A percentile compares a stretch with the other conserved stretches of the same genome.
phyloP scores from a whole-genome alignment of 805 yeast genomes.

The Scheffersomyces stipitis region DNA sequence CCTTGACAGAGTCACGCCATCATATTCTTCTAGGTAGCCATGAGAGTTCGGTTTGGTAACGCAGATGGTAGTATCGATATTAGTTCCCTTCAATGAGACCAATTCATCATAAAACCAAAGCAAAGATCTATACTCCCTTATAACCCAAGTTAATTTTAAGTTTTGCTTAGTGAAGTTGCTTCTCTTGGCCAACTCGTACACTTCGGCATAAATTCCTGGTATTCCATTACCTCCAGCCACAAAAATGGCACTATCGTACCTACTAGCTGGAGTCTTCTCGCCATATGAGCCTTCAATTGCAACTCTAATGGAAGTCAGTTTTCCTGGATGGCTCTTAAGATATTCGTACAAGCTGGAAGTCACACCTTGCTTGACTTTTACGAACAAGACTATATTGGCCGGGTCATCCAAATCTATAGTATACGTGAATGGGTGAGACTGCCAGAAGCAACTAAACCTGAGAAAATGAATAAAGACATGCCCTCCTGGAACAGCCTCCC shows the following conservation, averaged over 20 bases:
- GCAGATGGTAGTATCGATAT: conserved; percentile 30
- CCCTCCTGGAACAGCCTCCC: conserved; percentile 24
- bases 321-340: conserved; percentile 28
- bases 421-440: conserved; percentile 30
- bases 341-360: conserved; percentile 30
- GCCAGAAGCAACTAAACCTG: conserved; percentile 27
- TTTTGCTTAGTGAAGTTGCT: conserved; percentile 7
- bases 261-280: conserved; percentile 42
- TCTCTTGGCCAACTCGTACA: conserved; percentile 12
- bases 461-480: conserved; percentile 28
- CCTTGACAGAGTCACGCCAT: background rate
- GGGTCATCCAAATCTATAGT: conserved; percentile 15
- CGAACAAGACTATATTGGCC: conserved; percentile 18
- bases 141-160: conserved; percentile 60
- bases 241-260: conserved; percentile 48
- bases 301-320: conserved; percentile 38
- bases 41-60: conserved; percentile 22
- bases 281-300: conserved; percentile 68
- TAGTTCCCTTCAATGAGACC: conserved; percentile 20
- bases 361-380: conserved; percentile 27
- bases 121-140: conserved; percentile 52
- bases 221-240: conserved; percentile 69
- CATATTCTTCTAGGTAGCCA: background rate
- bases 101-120: conserved; percentile 50
- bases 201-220: conserved; percentile 54